Evolutionary conservation across 176 grass and related monocot genomes (phyloP).

Genomic region (Eleusine coracana): DNA sequence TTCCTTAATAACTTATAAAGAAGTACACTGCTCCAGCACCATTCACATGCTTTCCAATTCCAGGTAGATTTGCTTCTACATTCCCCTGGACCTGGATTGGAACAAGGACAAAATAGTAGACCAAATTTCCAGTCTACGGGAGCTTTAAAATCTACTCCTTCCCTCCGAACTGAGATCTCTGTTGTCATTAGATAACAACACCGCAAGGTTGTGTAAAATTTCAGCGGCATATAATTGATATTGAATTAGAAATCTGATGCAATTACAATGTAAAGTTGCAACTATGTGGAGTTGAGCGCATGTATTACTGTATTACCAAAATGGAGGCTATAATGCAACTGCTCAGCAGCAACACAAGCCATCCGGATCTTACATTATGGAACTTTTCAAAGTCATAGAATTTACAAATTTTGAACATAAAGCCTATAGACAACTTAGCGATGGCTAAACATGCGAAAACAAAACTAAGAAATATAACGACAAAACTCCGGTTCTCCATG

Average conservation of each 20-base stretch:
- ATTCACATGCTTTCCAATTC: slow-evolving; percentile 53
- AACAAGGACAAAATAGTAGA: slow-evolving; percentile 41
- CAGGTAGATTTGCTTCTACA: slow-evolving; percentile 49
- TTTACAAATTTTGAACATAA: slow-evolving; percentile 69
- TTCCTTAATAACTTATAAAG: slow-evolving; percentile 4
- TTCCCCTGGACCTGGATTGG: slow-evolving; percentile 40
- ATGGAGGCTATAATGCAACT: slow-evolving; percentile 80
- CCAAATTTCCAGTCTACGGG: slow-evolving; percentile 2
- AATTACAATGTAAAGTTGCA: slow-evolving; percentile 26
- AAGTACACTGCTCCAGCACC: slow-evolving; percentile 28
- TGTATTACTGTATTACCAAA: slow-evolving; percentile 70
- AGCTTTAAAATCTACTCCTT: slow-evolving; percentile 28
- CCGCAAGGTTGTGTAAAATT: background rate
- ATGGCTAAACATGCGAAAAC: slow-evolving; percentile 76
- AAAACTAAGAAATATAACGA: slow-evolving; percentile 84
- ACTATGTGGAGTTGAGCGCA: slow-evolving; percentile 32
- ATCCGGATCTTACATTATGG: slow-evolving; percentile 68
- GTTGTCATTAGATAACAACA: background rate
- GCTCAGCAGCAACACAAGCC: slow-evolving; percentile 82
- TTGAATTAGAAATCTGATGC: slow-evolving; percentile 24
- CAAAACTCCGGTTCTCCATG: slow-evolving; percentile 83
- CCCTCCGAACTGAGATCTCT: slow-evolving; percentile 21
- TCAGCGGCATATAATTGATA: background rate
- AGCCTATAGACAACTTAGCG: slow-evolving; percentile 63
- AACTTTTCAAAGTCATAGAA: slow-evolving; percentile 60